Conservation (phyloP, 2,329 filamentous ascomycete genomes). For the Zymoseptoria brevis region DNA sequence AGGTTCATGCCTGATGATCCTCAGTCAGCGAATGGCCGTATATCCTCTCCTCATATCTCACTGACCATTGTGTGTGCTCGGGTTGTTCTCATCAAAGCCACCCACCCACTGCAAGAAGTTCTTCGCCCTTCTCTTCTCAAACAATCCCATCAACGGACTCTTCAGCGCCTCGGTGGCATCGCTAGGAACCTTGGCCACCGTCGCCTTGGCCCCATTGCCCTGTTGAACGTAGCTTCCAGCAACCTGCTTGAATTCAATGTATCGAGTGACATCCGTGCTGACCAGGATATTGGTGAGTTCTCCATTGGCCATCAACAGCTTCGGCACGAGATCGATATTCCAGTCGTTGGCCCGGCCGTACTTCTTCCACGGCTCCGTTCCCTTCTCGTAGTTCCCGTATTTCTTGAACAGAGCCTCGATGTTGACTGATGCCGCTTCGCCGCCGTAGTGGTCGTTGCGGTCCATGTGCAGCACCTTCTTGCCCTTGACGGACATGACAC, state of each 20-base stretch:
- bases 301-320: slow-evolving; percentile 97
- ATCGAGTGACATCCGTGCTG: slow-evolving; percentile 66
- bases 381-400: slow-evolving; percentile 71
- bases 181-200: slow-evolving; percentile 92
- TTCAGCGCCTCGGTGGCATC: slow-evolving; percentile 83
- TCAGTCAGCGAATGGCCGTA: slow-evolving; percentile 9
- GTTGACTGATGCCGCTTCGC: slow-evolving; percentile 93
- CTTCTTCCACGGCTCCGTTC: slow-evolving; percentile 94
- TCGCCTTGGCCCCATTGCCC: slow-evolving; percentile 70
- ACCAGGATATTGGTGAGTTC: slow-evolving; percentile 98
- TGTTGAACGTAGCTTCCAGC: slow-evolving; percentile 96
- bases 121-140: slow-evolving; percentile 96
- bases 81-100: slow-evolving; percentile 71
- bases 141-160: slow-evolving; percentile 92
- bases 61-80: slow-evolving; percentile 79
- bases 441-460: slow-evolving; percentile 96
- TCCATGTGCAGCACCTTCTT: slow-evolving; percentile 99
- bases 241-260: slow-evolving; percentile 55
- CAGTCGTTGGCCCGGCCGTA: slow-evolving; percentile 95
- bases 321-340: slow-evolving; percentile 98
- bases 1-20: slow-evolving; percentile 62
- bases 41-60: background rate
- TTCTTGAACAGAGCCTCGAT: slow-evolving; percentile 96
- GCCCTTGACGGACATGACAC: slow-evolving; percentile 94
- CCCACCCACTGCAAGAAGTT: slow-evolving; percentile 95